Evolutionary conservation across 108 stramenopile species (phyloP), one percentile per base, ranked within the genome.

Genomic region (Nitzschia palea): DNA sequence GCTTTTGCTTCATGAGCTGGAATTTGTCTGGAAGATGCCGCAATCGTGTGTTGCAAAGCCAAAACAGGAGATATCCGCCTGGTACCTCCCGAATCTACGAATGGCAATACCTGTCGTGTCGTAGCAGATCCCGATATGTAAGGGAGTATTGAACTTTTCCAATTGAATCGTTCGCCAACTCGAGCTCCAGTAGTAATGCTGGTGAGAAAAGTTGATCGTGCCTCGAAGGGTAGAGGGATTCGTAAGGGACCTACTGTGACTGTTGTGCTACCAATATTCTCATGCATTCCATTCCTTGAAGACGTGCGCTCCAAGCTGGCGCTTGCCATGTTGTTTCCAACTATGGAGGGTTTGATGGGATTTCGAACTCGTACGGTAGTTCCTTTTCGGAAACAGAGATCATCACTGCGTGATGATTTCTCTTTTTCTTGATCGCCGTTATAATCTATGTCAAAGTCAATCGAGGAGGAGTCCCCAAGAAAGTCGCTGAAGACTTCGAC

Each of bases 1-100:
- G 84, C 81, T 42, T 84, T 78, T 17, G 86, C 87, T 61, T 89
- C 92, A 61, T 94, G 89, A 29, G 75, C 82, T 27, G 92, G 88
- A 5, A 94, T 65, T 70, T 88, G 60, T 8, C 42, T 68, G 37
- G 89, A 85, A 18, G 89, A 84, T 33, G 73, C 63, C 17, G 83
- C 76, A 23, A 75, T 62, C 18, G 77, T 74, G 55, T 94, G 89
- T n/a, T 74, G 80, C 29, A 94, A 48, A 23, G 82, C 87, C 31
- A 93, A 68, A 48, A 30, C 33, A 25, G 65, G 4, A 53, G 12
- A 29, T 20, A 8, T 32, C 20, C 27, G 27, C 14, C 28, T 9
- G 28, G 27, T 55, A 3, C 12, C 30, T 9, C 9, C 30, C 15
- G 54, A 29, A 53, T 44, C 47, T n/a, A 20, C 15, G 14, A 89